Evolutionary conservation across 2,329 filamentous ascomycete species (phyloP).

Genomic region (Paraphoma chrysanthemicola): DNA sequence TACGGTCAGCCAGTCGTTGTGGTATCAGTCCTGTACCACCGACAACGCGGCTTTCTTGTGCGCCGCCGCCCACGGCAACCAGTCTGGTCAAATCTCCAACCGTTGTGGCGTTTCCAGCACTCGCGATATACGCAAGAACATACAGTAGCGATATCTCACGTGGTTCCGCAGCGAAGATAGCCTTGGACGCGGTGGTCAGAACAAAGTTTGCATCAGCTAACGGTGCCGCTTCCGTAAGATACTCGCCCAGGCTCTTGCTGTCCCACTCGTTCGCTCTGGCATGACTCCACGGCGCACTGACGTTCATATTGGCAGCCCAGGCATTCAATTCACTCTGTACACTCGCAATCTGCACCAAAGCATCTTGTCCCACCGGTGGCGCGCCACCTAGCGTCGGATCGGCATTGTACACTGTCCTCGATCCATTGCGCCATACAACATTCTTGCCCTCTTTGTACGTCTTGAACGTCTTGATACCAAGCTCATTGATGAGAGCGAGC

Average conservation of each 20-base stretch:
- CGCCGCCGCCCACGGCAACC: conserved; percentile 14
- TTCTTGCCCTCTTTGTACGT: conserved; percentile 20
- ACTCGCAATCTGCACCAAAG: conserved; percentile 15
- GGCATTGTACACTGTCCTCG: conserved; percentile 10
- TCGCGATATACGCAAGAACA: conserved; percentile 25
- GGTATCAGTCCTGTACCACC: conserved; percentile 32
- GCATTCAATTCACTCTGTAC: conserved; percentile 18
- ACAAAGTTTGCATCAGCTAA: conserved; percentile 16
- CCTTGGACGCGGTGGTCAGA: conserved; percentile 15
- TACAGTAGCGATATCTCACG: conserved; percentile 23
- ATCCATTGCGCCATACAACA: conserved; percentile 22
- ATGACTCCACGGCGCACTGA: conserved; percentile 22
- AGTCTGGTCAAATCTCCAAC: conserved; percentile 20
- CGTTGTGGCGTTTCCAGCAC: conserved; percentile 24
- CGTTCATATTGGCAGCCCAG: conserved; percentile 26
- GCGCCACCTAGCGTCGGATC: conserved; percentile 17
- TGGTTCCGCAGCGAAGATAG: conserved; percentile 19
- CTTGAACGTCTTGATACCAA: conserved; percentile 24
- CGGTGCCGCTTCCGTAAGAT: conserved; percentile 3
- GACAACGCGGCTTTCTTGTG: conserved; percentile 25
- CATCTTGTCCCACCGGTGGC: conserved; percentile 13
- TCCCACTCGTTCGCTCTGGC: conserved; percentile 20
- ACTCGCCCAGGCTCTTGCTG: conserved; percentile 16
- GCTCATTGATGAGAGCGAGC: conserved; percentile 18
- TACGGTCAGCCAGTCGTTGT: conserved; percentile 15